These are phyloP conservation scores for Orbilia javanica DNA, from an alignment of 2,329 filamentous ascomycete species.

Conservation along the genomic window DNA sequence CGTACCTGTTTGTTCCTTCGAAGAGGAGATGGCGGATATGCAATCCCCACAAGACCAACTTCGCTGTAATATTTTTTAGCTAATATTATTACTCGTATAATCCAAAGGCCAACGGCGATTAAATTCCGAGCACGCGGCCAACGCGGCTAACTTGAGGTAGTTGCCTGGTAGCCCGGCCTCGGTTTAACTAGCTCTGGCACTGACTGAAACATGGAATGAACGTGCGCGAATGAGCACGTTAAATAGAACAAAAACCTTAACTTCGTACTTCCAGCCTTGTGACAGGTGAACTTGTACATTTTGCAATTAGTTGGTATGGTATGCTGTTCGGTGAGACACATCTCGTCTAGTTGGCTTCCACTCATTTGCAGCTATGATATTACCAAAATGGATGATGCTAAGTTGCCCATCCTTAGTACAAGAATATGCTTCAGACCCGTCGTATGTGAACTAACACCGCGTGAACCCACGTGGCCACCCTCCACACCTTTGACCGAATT, in stretches of 20 bases:
- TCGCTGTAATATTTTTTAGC: constrained; percentile 16
- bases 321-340: too few relatives aligned
- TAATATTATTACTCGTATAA: constrained; percentile 2
- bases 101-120: too few relatives aligned
- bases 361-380: neutral
- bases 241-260: too few relatives aligned
- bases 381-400: neutral
- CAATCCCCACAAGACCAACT: neutral
- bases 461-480: too few relatives aligned
- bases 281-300: too few relatives aligned
- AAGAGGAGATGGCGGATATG: neutral
- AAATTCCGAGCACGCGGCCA: too few relatives aligned
- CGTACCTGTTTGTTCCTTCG: neutral
- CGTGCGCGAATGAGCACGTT: neutral
- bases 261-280: too few relatives aligned
- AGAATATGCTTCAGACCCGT: neutral
- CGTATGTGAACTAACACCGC: neutral
- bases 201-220: neutral
- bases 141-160: too few relatives aligned
- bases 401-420: neutral
- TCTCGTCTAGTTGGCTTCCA: neutral
- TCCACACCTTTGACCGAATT: neutral
- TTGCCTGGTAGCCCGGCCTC: too few relatives aligned
- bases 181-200: neutral
- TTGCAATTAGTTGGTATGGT: too few relatives aligned